Evolutionary conservation across 441 rosid genomes (phyloP).

Genomic region (Viola pubescens): DNA sequence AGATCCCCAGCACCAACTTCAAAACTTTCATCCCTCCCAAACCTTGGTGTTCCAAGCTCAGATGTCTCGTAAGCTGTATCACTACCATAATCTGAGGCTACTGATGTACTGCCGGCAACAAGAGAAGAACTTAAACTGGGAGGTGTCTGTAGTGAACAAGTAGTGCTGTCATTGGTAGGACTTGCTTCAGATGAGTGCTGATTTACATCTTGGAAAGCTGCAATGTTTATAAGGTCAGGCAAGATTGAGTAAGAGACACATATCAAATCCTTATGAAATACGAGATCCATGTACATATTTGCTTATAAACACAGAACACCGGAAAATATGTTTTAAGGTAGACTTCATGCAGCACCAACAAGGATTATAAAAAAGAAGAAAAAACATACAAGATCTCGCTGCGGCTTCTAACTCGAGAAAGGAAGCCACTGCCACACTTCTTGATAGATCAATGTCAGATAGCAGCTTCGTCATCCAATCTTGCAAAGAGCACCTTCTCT

Average conservation of each 20-base stretch:
- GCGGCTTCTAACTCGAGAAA: conserved; percentile 98
- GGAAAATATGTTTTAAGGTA: conserved; percentile 10
- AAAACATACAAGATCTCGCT: conserved; percentile 84
- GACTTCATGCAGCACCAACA: conserved; percentile 14
- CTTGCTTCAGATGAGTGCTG: conserved; percentile 45
- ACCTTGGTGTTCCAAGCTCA: conserved; percentile 78
- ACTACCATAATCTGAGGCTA: conserved; percentile 86
- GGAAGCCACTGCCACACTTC: conserved; percentile 79
- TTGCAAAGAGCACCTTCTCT: conserved; percentile 95
- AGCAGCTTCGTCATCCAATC: conserved; percentile 95
- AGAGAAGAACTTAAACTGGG: conserved; percentile 43
- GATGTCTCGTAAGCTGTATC: conserved; percentile 90
- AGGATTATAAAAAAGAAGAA: background rate
- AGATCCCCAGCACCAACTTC: conserved; percentile 55
- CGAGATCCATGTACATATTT: conserved; percentile 1
- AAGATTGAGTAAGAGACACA: background rate
- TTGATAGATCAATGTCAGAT: conserved; percentile 89
- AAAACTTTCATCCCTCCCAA: conserved; percentile 49
- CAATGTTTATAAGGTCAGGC: conserved; percentile 13
- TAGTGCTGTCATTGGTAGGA: conserved; percentile 32
- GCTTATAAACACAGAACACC: background rate
- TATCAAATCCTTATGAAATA: background rate
- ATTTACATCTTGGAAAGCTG: conserved; percentile 79
- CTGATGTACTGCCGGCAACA: conserved; percentile 53
- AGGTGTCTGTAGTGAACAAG: conserved; percentile 33